A percentile compares a stretch with the other conserved stretches of the same genome.
Evolutionary conservation across 148 eudicot genomes (phyloP).

Genomic region (Fagopyrum tataricum): DNA sequence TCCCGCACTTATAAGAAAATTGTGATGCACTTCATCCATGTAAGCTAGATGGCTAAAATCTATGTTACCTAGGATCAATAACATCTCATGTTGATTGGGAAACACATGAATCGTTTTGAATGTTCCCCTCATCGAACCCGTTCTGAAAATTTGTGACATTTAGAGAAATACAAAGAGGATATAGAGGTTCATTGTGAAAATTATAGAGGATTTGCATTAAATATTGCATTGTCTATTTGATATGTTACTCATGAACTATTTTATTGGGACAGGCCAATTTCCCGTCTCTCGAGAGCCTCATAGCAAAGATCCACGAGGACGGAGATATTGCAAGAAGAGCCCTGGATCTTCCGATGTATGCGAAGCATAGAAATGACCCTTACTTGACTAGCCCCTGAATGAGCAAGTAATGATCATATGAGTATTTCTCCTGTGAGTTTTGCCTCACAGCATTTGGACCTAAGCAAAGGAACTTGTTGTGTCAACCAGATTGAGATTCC

Average conservation of each 20-base stretch:
- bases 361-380: slow-evolving; percentile 46
- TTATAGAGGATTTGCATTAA: background rate
- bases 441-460: background rate
- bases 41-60: background rate
- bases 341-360: slow-evolving; percentile 71
- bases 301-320: slow-evolving; percentile 70
- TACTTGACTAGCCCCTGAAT: slow-evolving; percentile 25
- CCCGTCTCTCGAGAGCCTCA: slow-evolving; percentile 53
- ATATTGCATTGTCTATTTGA: background rate
- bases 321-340: slow-evolving; percentile 60
- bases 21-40: background rate
- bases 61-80: background rate
- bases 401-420: background rate
- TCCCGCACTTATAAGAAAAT: background rate
- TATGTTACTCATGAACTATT: background rate
- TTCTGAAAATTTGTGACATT: no score
- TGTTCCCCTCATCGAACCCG: no score
- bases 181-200: background rate
- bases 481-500: no score
- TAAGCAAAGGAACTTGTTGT: background rate
- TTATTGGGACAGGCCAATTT: slow-evolving; percentile 52
- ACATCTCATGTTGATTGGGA: background rate
- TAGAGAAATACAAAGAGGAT: background rate
- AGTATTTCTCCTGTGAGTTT: background rate
- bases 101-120: background rate